phyloP scores from a whole-genome alignment of 441 rosid genomes.

The Manihot esculenta region DNA sequence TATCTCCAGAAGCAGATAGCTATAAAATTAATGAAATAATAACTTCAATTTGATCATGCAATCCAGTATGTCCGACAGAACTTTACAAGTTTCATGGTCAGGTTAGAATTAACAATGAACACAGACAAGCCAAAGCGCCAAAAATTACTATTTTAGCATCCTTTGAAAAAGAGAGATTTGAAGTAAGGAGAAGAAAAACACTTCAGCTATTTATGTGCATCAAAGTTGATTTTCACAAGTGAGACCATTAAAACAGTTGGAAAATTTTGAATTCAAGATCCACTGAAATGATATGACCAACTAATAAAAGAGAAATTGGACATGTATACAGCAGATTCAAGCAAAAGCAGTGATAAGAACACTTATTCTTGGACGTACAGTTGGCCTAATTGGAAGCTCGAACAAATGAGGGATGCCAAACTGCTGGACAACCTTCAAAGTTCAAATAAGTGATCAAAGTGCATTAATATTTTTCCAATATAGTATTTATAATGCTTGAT shows the following conservation, averaged over 20 bases:
- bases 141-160: background rate
- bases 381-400: conserved; percentile 93
- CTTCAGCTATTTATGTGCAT: background rate
- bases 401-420: conserved; percentile 97
- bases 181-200: background rate
- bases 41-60: conserved; percentile 12
- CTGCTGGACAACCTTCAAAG: conserved; percentile 83
- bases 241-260: background rate
- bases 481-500: background rate
- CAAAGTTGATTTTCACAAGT: background rate
- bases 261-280: background rate
- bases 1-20: conserved; percentile 96
- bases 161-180: conserved; percentile 1
- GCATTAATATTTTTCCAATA: conserved; percentile 21
- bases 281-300: background rate
- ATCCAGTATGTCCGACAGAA: background rate
- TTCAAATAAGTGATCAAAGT: conserved; percentile 32
- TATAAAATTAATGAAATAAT: conserved; percentile 27
- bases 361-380: conserved; percentile 44
- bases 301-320: background rate
- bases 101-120: background rate
- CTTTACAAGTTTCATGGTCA: background rate
- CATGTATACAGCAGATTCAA: conserved; percentile 1
- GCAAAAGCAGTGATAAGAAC: conserved; percentile 11
- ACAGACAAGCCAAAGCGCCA: background rate